Evolutionary conservation across 2,329 filamentous ascomycete genomes (phyloP), one percentile per base, ranked within the genome.

Genomic region (Sarocladiaceae sp.): DNA sequence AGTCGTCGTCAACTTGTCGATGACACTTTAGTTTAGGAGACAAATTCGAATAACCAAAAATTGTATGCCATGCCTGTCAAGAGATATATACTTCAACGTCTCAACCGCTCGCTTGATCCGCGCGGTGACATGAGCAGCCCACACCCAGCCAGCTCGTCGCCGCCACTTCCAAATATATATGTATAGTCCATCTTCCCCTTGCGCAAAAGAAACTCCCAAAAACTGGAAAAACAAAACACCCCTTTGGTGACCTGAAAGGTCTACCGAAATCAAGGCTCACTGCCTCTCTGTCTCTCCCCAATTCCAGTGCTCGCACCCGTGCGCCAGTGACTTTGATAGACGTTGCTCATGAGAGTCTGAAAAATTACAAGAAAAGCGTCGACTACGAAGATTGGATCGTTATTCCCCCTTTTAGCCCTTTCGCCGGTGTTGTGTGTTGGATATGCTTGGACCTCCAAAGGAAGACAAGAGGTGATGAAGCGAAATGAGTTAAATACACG

Each of bases 401-500:
- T 19, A n/a, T 24, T 39, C 9, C 19, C 34, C 20, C 13, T 35
- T 35, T 35, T 35, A 19, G 9, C 31, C 31, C 16, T 39, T 39
- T 39, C 34, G 34, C 34, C 34, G 34, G 19, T 24, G 20, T n/a
- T 39, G 34, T 39, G 34, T 39, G 20, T 23, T 39, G 12, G 18
- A 39, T 12, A 9, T 39, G 34, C 34, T 21, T 6, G 4, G 19
- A 18, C n/a, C 33, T 20, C 33, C 34, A 39, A 12, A 24, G 34
- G 18, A 6, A 24, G 7, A 24, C 20, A 24, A 3, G 34, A 39
- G 34, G 18, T 11, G 23, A 4, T 39, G 4, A 24, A 24, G 34
- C 12, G n/a, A n/a, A n/a, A n/a, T n/a, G n/a, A n/a, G n/a, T n/a
- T n/a, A 26, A 41, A 29, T 41, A 41, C 37, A 41, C 37, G 23